Conservation (phyloP, 257 asterid species). For the Ehretia macrophylla region DNA sequence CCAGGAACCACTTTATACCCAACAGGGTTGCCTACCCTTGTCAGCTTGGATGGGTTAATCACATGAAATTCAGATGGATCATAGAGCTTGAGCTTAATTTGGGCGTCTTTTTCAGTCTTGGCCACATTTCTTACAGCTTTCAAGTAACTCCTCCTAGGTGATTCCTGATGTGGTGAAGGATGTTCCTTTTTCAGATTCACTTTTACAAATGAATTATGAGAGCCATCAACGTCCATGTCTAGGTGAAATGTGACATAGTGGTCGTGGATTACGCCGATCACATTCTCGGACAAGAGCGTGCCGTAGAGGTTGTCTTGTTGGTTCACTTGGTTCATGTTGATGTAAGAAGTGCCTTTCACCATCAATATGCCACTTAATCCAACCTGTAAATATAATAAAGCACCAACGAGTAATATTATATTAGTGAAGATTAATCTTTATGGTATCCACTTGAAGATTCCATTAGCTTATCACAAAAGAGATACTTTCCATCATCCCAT, state of each 20-base stretch:
- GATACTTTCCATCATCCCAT: not conserved
- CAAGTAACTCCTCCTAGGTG: constrained; percentile 83
- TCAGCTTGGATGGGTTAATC: constrained; percentile 58
- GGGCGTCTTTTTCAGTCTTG: constrained; percentile 86
- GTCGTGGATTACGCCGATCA: constrained; percentile 87
- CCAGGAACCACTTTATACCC: constrained; percentile 89
- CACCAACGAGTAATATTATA: not conserved
- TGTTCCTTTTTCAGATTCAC: constrained; percentile 67
- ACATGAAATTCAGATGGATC: constrained; percentile 92
- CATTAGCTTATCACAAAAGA: not conserved
- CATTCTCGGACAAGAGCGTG: constrained; percentile 75
- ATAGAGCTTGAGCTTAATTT: constrained; percentile 55
- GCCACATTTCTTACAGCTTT: constrained; percentile 66
- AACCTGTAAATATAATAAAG: constrained; percentile 61
- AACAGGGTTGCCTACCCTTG: constrained; percentile 70
- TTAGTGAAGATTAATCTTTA: not conserved
- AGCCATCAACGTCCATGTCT: constrained; percentile 87
- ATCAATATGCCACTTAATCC: constrained; percentile 83
- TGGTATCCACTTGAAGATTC: no score
- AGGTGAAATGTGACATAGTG: constrained; percentile 81
- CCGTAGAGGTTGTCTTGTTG: constrained; percentile 59
- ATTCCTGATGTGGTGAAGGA: constrained; percentile 45
- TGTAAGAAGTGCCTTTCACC: constrained; percentile 79
- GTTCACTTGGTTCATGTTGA: constrained; percentile 69
- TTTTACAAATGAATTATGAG: constrained; percentile 74